Conservation (phyloP, 306 rosid species). For the Vigna radiata region DNA sequence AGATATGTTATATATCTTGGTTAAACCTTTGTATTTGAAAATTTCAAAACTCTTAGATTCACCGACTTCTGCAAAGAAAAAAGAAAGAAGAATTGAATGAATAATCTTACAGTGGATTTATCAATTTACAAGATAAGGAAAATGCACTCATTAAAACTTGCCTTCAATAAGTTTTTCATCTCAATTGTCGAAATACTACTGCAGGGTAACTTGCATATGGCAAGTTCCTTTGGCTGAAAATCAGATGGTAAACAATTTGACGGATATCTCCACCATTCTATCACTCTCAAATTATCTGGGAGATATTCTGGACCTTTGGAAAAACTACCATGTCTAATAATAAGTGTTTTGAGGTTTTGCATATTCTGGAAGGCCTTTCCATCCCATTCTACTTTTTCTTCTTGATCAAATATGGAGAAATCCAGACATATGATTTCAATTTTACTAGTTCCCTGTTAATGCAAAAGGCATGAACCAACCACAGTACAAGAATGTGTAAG, state of each 20-base stretch:
- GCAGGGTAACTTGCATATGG: neutral
- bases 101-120: neutral
- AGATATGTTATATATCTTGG: conserved; percentile 30
- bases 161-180: neutral
- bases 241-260: neutral
- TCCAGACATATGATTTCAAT: neutral
- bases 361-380: neutral
- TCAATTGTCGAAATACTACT: neutral
- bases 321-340: neutral
- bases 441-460: neutral
- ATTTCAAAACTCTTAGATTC: neutral
- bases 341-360: neutral
- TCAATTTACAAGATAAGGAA: neutral
- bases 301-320: neutral
- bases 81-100: neutral
- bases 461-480: neutral
- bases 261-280: neutral
- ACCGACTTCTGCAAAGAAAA: conserved; percentile 8
- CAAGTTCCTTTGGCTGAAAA: neutral
- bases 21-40: neutral
- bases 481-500: neutral
- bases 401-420: neutral
- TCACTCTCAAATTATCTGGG: neutral
- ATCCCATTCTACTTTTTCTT: neutral
- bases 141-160: neutral